Evolutionary conservation across 164 flowering plant species (phyloP).

Genomic region (Tetrastigma voinierianum): DNA sequence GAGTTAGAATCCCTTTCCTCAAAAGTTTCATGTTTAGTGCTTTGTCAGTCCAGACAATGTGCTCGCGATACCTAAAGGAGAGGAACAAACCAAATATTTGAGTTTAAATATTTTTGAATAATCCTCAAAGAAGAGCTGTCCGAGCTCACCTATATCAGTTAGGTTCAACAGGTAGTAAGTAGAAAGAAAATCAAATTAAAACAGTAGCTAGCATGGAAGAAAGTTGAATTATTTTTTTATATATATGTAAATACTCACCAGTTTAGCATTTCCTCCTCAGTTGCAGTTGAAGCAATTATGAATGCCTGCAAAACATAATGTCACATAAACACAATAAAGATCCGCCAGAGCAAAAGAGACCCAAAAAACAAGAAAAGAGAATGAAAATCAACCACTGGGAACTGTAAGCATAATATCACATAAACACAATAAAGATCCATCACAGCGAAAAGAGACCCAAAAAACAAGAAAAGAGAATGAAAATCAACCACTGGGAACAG

Average conservation of each 20-base stretch:
- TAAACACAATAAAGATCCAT: neutral
- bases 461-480: too few relatives aligned
- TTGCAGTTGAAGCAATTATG: conserved; percentile 93
- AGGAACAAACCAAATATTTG: neutral
- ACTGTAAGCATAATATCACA: neutral
- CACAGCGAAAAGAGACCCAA: neutral
- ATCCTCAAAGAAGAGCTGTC: too few relatives aligned
- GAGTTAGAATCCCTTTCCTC: conserved; percentile 87
- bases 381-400: neutral
- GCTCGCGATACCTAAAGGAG: conserved; percentile 76
- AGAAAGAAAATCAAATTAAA: too few relatives aligned
- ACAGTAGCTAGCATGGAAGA: too few relatives aligned
- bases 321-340: neutral
- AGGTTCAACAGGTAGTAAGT: too few relatives aligned
- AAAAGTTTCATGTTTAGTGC: conserved; percentile 61
- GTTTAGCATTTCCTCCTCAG: conserved; percentile 80
- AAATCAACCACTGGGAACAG: neutral
- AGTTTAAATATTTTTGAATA: too few relatives aligned
- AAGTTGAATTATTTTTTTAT: neutral
- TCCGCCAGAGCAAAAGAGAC: neutral
- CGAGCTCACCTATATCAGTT: too few relatives aligned
- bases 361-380: too few relatives aligned
- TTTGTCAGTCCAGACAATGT: conserved; percentile 88
- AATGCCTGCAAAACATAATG: conserved; percentile 68
- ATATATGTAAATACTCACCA: conserved; percentile 50